Evolutionary conservation across 1,284 basidiomycete genomes (phyloP).

Genomic region (Trametes polyzona): DNA sequence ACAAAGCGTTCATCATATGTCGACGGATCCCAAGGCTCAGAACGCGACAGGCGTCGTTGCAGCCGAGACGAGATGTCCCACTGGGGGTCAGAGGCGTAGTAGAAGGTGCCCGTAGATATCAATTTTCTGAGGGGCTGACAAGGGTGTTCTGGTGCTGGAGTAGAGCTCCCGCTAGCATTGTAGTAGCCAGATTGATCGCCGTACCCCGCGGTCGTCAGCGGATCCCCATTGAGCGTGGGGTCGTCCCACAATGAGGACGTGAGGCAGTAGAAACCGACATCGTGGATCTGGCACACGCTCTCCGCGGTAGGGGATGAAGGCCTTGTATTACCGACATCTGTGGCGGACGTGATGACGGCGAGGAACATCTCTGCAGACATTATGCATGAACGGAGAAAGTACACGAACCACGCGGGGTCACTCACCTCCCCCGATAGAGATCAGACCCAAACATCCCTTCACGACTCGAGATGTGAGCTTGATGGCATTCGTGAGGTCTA

Average conservation of each 20-base stretch:
- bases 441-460: slow-evolving; percentile 83
- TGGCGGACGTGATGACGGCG: slow-evolving; percentile 73
- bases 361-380: slow-evolving; percentile 72
- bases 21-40: slow-evolving; percentile 56
- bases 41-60: slow-evolving; percentile 63
- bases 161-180: slow-evolving; percentile 29
- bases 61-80: slow-evolving; percentile 92
- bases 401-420: slow-evolving; percentile 1
- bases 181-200: slow-evolving; percentile 56
- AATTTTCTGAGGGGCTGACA: slow-evolving; percentile 91
- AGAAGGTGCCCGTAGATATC: slow-evolving; percentile 91
- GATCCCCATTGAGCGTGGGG: slow-evolving; percentile 53
- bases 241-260: slow-evolving; percentile 76
- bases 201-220: slow-evolving; percentile 45
- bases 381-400: not conserved
- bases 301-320: slow-evolving; percentile 62
- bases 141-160: slow-evolving; percentile 81
- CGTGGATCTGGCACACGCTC: slow-evolving; percentile 73
- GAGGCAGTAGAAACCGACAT: slow-evolving; percentile 78
- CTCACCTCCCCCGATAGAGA: slow-evolving; percentile 70
- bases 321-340: slow-evolving; percentile 78
- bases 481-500: slow-evolving; percentile 67
- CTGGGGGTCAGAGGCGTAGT: slow-evolving; percentile 79
- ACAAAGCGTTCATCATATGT: slow-evolving; percentile 83
- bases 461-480: slow-evolving; percentile 68